A percentile compares a stretch with the other conserved stretches of the same genome.
phyloP scores from a whole-genome alignment of 345 rosid species.

The Litchi chinensis region DNA sequence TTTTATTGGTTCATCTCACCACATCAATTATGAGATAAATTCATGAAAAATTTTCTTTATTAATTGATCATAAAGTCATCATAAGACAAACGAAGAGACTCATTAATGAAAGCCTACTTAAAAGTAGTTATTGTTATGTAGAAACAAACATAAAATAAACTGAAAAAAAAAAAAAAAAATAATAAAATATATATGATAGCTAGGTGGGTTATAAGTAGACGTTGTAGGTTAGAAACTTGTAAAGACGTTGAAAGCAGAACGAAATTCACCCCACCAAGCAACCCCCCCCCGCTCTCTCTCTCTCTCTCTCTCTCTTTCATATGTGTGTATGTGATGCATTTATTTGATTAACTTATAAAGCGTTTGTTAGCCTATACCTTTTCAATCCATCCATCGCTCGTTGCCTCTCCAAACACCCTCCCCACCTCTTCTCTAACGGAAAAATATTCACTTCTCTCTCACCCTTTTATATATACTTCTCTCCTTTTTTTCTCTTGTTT shows the following conservation, averaged over 20 bases:
- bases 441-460: conserved; percentile 17
- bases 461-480: not conserved
- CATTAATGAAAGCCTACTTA: not conserved
- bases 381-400: conserved; percentile 48
- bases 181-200: not conserved
- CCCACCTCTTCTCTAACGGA: conserved; percentile 61
- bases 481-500: not conserved
- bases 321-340: not conserved
- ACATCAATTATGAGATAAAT: too few species aligned
- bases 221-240: conserved; percentile 62
- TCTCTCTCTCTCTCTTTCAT: conserved; percentile 15
- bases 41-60: too few species aligned
- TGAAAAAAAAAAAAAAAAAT: not conserved
- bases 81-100: not conserved
- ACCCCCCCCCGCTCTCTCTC: conserved; percentile 33
- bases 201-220: conserved; percentile 70
- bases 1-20: too few species aligned
- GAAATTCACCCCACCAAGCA: conserved; percentile 68
- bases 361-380: conserved; percentile 74
- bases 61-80: too few species aligned
- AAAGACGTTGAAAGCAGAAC: conserved; percentile 81
- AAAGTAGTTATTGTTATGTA: not conserved
- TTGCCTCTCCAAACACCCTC: conserved; percentile 52
- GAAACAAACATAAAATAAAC: not conserved
- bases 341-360: conserved; percentile 50